Evolutionary conservation across 2,329 filamentous ascomycete genomes (phyloP).

Genomic region (Akanthomyces muscarius): DNA sequence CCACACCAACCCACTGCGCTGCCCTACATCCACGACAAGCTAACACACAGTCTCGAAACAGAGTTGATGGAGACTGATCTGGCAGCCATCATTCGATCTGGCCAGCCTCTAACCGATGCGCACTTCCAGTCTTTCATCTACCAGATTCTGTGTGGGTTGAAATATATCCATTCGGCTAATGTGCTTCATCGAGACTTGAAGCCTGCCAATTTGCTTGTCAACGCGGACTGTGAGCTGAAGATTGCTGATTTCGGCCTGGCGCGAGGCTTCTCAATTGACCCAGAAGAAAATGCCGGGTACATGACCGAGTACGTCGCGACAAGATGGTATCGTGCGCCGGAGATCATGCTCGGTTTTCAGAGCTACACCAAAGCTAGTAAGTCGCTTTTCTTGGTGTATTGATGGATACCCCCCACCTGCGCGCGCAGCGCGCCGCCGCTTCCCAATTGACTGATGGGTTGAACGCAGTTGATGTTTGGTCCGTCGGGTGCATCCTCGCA

Average conservation of each 20-base stretch:
- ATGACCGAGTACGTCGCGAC: constrained; percentile 99
- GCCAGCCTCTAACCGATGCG: constrained; percentile 92
- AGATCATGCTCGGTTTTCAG: constrained; percentile 99
- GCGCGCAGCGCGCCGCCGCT: not conserved
- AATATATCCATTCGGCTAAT: constrained; percentile 98
- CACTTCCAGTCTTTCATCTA: constrained; percentile 99
- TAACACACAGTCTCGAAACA: not conserved
- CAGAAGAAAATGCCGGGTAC: constrained; percentile 96
- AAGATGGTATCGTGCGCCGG: constrained; percentile 88
- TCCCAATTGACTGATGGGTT: constrained; percentile 15
- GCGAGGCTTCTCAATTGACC: constrained; percentile 92
- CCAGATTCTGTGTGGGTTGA: constrained; percentile 96
- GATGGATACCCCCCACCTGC: not conserved
- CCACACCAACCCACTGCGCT: constrained; percentile 52
- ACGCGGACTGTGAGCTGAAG: constrained; percentile 98
- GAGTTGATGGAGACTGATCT: constrained; percentile 76
- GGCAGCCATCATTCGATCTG: constrained; percentile 94
- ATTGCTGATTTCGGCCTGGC: constrained; percentile 98
- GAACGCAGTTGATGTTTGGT: constrained; percentile 91
- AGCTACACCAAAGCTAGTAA: constrained; percentile 99
- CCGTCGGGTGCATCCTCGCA: constrained; percentile 93
- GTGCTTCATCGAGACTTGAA: constrained; percentile 95
- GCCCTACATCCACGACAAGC: not conserved
- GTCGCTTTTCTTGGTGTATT: constrained; percentile 38
- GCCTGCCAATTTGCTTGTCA: constrained; percentile 93